Evolutionary conservation across 1,284 basidiomycete species (phyloP).

Genomic region (Coriolopsis trogii): DNA sequence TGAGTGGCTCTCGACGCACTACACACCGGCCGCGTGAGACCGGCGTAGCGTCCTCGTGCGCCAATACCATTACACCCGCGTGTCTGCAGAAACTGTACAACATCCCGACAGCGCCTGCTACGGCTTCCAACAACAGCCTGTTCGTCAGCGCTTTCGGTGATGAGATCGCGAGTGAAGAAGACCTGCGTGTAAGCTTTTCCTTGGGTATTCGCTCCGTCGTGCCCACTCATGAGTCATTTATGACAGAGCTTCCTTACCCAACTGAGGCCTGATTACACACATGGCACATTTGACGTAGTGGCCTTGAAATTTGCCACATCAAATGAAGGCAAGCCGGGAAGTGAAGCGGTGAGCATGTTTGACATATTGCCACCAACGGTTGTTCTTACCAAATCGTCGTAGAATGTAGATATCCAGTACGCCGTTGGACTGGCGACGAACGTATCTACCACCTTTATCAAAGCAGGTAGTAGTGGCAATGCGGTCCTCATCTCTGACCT

Average conservation of each 20-base stretch:
- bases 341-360: constrained; percentile 18
- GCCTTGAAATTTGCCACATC: constrained; percentile 3
- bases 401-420: constrained; percentile 65
- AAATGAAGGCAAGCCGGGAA: constrained; percentile 1
- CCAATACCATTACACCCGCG: constrained; percentile 44
- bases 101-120: constrained; percentile 43
- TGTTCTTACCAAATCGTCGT: not conserved
- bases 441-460: constrained; percentile 26
- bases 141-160: constrained; percentile 56
- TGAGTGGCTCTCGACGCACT: too few species aligned
- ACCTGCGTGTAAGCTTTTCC: constrained; percentile 39
- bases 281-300: not conserved
- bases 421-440: constrained; percentile 61
- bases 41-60: constrained; percentile 3
- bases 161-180: constrained; percentile 48
- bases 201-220: not conserved
- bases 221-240: not conserved
- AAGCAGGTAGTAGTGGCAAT: constrained; percentile 14
- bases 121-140: constrained; percentile 46
- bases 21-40: too few species aligned
- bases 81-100: constrained; percentile 57
- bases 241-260: constrained; percentile 47
- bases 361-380: too few species aligned
- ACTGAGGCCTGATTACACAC: constrained; percentile 49
- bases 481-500: constrained; percentile 24